Base-by-base conservation (phyloP, 106 monocot species). In the Chionographis japonica region DNA sequence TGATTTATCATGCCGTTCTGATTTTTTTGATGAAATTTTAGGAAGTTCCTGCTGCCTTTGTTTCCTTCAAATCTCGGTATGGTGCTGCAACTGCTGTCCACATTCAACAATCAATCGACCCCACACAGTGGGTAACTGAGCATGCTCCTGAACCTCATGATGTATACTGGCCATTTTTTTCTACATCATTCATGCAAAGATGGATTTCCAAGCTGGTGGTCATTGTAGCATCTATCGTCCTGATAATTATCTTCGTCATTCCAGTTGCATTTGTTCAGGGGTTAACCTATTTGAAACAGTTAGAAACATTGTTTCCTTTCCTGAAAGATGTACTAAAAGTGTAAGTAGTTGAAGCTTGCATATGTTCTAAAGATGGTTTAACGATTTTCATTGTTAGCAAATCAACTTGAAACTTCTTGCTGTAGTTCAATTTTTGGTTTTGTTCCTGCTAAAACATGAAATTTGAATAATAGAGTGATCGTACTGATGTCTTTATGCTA, bases 141-240 rank as follows among this genome's bases (percentile, higher is more conserved):
- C 74, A 71, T 61, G 98, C 93, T 58, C 98, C 98, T 65, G 98
- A 98, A 60, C 98, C 98, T 49, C 70, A 62, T 66, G 98, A 98
- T 79, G 90, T 98, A 4, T 93, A 93, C 63, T 98, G 98, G 98
- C 98, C 98, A 57, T 86, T 83, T 58, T 93, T 98, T 79, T 98
- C 90, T 40, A 73, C 85, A 61, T 85, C 93, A 58, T 93, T 90
- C 74, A 72, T 86, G 56, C 62, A 58, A 73, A 87, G 79, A 90
- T 90, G 93, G 98, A 79, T 98, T 65, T 90, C 85, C 8, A 90
- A 93, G 85, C 37, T 90, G 50, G 76, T 90, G 69, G 90, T 93
- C 15, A 13, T 83, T 53, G 78, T 85, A 53, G 93, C 93, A 72
- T 85, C 85, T 56, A 8, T 85, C 71, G 14, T 86, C 41, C 79